Base-by-base conservation (phyloP, 495 filamentous ascomycete species). In the Aspergillus avenaceus region DNA sequence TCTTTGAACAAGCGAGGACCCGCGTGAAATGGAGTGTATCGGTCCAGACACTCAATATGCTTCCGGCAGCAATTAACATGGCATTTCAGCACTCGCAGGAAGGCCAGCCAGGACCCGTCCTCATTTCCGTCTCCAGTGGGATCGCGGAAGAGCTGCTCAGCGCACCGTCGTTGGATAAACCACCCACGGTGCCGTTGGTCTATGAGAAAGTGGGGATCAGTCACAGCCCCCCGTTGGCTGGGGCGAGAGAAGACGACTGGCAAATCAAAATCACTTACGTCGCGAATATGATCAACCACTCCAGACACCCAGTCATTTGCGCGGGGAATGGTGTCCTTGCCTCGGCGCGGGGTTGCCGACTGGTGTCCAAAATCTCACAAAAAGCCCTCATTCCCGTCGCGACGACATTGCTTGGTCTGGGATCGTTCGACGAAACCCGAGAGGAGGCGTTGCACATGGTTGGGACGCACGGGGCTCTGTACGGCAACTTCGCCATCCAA, bases 1-100 rank as follows among this genome's bases (percentile, higher is more conserved):
- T 82, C 14, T 61, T 83, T 16, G 79, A 80, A 51, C 82, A 83
- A 58, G 77, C 75, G 19, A 69, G 78, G 61, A 70, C 80, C 29
- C 82, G 80, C 60, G 83, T 80, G 31, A 83, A 84, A 62, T 84
- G 80, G 81, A 82, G 83, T 38, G 73, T 79, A 22, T 79, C 82
- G 77, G 80, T 84, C 43, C 84, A 82, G 65, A 78, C 74, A 40
- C 73, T 84, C 43, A 78, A 71, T 22, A 80, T 84, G 50, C 72
- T 84, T 32, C 81, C 81, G 26, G 67, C 73, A 48, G 66, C 77
- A 27, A 84, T 84, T 28, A 80, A 83, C 42, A 81, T 83, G 57
- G 81, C 81, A n/a, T 84, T 84, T 48, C 77, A 82, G 61, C 83
- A 83, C 51, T 81, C 81, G 12, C 83, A 73, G 5, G 76, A 70